Evolutionary conservation across 169 alveolate genomes (phyloP).

Genomic region (Eimeria sp.): DNA sequence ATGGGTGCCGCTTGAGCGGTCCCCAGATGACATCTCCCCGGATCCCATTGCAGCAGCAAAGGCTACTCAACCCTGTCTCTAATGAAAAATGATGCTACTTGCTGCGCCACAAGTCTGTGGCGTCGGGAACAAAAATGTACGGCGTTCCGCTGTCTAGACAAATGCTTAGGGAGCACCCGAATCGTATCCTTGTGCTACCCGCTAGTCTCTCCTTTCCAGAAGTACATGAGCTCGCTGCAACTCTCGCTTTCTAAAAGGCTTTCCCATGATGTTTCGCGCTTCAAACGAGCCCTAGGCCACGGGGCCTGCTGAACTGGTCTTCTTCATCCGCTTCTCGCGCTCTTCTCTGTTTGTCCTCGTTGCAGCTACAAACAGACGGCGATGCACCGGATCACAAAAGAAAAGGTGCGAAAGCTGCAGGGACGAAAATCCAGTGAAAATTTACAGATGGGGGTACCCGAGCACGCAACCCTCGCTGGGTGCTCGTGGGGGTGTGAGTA

Average conservation of each 20-base stretch:
- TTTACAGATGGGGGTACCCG: neutral
- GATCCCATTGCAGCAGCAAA: conserved; percentile 31
- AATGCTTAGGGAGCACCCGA: neutral
- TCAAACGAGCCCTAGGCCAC: neutral
- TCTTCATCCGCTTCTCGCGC: neutral
- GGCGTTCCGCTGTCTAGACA: neutral
- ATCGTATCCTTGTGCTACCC: neutral
- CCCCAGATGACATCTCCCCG: conserved; percentile 36
- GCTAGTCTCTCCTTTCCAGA: neutral
- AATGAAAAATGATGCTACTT: neutral
- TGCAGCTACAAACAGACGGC: neutral
- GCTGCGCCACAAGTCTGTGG: neutral
- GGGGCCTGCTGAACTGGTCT: neutral
- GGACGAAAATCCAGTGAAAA: neutral
- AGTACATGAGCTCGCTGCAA: neutral
- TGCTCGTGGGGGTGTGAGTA: conserved; percentile 37
- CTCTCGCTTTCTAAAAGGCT: neutral
- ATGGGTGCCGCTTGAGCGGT: conserved; percentile 48
- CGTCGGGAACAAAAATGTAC: neutral
- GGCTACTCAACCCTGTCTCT: neutral
- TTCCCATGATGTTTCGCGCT: neutral
- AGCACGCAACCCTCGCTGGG: neutral
- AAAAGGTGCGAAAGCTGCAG: neutral
- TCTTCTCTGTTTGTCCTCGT: neutral
- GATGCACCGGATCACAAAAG: neutral